Evolutionary conservation across 1,284 basidiomycete genomes (phyloP), one percentile per base, ranked within the genome.

Genomic region (Jaminaea rosea): DNA sequence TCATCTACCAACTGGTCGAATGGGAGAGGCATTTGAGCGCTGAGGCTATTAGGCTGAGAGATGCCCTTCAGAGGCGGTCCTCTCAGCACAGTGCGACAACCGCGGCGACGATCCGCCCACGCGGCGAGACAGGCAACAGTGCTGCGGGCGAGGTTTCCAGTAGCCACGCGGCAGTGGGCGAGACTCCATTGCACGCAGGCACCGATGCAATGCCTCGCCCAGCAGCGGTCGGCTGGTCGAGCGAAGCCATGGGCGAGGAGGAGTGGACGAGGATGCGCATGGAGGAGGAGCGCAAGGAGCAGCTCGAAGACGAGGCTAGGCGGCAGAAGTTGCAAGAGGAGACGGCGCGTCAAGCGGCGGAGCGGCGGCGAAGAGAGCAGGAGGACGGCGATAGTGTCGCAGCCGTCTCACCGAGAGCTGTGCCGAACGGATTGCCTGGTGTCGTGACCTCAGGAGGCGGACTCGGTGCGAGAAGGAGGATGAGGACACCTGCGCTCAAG

Each of bases 1-100:
- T 97, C 72, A 93, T 96, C 75, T 96, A 93, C 80, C 90, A 94
- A 77, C 80, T 96, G 34, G 80, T 93, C 67, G 91, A 94, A 72
- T 96, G 92, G 76, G 89, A 92, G 74, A 85, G 89, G 55, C 80
- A 81, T 50, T 79, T 94, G 45, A 62, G 60, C 2, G 56, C 49
- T 19, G 61, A 60, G 15, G 63, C 62, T 0, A 52, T 56, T 17
- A 49, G 52, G 13, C 53, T 62, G 26, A 53, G 61, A 9, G 58
- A 63, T 15, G 57, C 58, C 10, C n/a, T n/a, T n/a, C n/a, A n/a
- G n/a, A n/a, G n/a, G n/a, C n/a, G n/a, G n/a, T n/a, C n/a, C 28
- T 13, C 17, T 19, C 26, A 11, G 24, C 17, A 27, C 26, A 26
- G 24, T 21, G 13, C n/a, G 15, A 21, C 19, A 17, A 42, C 44